Conservation (phyloP, 192 early-diverging fungal genomes). For the Coemansia sp. region DNA sequence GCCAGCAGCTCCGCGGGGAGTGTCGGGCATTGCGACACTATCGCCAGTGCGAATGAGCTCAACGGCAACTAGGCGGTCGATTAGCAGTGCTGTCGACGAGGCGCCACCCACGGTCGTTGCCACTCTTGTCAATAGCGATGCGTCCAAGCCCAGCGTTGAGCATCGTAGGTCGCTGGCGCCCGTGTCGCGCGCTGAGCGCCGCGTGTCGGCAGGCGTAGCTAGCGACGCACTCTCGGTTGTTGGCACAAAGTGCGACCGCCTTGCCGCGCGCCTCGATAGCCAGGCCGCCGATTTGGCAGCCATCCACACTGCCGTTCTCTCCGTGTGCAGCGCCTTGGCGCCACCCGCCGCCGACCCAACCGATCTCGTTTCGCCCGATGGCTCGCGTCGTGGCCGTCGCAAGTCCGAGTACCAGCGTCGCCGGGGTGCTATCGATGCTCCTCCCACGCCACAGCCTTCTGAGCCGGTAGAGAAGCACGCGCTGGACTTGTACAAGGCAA, state of each 20-base stretch:
- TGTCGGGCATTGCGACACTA: constrained; percentile 6
- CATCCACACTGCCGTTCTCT: constrained; percentile 33
- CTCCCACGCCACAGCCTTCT: constrained; percentile 17
- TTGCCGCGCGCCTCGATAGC: constrained; percentile 38
- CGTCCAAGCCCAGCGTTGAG: constrained; percentile 4
- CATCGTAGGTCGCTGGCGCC: constrained; percentile 23
- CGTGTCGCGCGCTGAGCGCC: constrained; percentile 43
- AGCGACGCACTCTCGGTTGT: constrained; percentile 41
- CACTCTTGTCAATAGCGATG: constrained; percentile 40
- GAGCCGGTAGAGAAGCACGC: constrained; percentile 14
- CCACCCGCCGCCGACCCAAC: constrained; percentile 1
- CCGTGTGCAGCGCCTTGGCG: constrained; percentile 27
- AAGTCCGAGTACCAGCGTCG: constrained; percentile 47
- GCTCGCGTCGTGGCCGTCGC: constrained; percentile 28
- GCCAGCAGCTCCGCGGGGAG: neutral
- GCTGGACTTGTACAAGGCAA: constrained; percentile 29
- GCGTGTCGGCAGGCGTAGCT: constrained; percentile 40
- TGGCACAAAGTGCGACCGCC: constrained; percentile 42
- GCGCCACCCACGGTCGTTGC: constrained; percentile 33
- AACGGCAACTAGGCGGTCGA: constrained; percentile 38
- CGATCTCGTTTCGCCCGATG: constrained; percentile 6
- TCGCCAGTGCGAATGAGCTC: constrained; percentile 19
- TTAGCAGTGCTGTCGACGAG: constrained; percentile 36
- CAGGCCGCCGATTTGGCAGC: constrained; percentile 28
- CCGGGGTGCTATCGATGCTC: constrained; percentile 20